Percentiles rank a stretch among this genome's conserved stretches.
These are phyloP conservation scores for Suillus ampliporus DNA, from an alignment of 768 basidiomycete species.

Conservation along the genomic window DNA sequence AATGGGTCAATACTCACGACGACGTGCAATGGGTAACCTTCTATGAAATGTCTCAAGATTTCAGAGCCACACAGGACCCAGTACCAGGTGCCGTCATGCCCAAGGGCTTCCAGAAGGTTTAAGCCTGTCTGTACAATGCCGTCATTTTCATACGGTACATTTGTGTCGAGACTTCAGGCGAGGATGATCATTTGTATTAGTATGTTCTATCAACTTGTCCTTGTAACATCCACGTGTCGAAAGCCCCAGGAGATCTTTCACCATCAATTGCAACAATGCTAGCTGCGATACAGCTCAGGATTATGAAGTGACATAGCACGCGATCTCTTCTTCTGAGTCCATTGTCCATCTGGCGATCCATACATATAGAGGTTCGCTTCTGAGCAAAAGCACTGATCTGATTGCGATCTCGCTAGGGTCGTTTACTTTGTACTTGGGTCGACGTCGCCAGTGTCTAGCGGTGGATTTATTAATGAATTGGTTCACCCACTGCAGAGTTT, in stretches of 20 bases:
- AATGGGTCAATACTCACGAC: constrained; percentile 74
- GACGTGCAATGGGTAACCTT: constrained; percentile 75
- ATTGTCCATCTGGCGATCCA: too few relatives aligned
- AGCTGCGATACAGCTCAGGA: not conserved
- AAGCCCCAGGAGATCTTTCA: not conserved
- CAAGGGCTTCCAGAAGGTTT: constrained; percentile 36
- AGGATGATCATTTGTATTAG: not conserved
- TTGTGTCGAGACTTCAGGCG: not conserved
- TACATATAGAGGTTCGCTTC: too few relatives aligned
- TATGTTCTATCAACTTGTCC: not conserved
- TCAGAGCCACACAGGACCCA: constrained; percentile 57
- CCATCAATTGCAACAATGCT: too few relatives aligned
- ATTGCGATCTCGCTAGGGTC: not conserved
- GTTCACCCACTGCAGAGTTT: too few relatives aligned
- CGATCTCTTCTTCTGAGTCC: too few relatives aligned
- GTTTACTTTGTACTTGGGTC: too few relatives aligned
- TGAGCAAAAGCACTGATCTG: not conserved
- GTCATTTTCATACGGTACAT: not conserved
- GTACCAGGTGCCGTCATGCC: constrained; percentile 62
- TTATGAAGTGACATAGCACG: too few relatives aligned
- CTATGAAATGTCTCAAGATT: constrained; percentile 69
- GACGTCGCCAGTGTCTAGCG: too few relatives aligned
- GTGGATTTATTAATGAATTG: too few relatives aligned
- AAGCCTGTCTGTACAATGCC: not conserved
- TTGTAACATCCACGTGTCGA: not conserved